Evolutionary conservation across 2,329 filamentous ascomycete species (phyloP), one percentile per base, ranked within the genome.

Genomic region (Periconia macrospinosa): DNA sequence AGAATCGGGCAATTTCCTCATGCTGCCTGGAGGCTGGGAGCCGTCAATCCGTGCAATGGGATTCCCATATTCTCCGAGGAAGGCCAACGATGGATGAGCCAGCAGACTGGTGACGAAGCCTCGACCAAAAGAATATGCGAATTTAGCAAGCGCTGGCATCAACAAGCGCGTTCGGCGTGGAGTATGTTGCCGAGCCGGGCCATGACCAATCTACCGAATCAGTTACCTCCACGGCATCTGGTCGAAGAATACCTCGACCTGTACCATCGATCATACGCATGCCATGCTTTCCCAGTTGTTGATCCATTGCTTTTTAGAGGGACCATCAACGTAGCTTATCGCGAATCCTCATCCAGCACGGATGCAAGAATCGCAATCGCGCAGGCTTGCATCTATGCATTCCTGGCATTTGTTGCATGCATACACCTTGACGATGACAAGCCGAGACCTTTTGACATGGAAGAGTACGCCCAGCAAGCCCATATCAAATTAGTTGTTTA

Each of bases 11-110:
- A 30, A 20, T 17, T 50, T 19, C 41, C 43, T 18, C 27, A 7
- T 41, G 35, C 48, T 15, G 48, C 10, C 14, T 50, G 37, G 48
- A 3, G 41, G 44, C 17, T 45, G 14, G 47, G 47, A 13, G 19
- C 47, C 11, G 33, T 49, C 30, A 49, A 49, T 23, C 27, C 35
- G 11, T 19, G 30, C 20, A 50, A 27, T 45, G 48, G 48, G n/a
- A 45, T 50, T n/a, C 41, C 48, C 17, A 41, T 50, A 13, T 50
- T 50, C 20, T 44, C 48, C 11, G 48, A 50, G 5, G 37, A 50
- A 20, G 48, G 41, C n/a, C 37, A 35, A 20, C 15, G 23, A 6
- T 50, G 48, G 48, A 43, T 50, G 14, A 19, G 20, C 17, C 30
- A 37, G 10, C 48, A 35, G 8, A 30, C 17, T 33, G 48, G 48